These are phyloP conservation scores for Coemansia sp. DNA, from an alignment of 192 early-diverging fungal genomes.

Conservation along the genomic window DNA sequence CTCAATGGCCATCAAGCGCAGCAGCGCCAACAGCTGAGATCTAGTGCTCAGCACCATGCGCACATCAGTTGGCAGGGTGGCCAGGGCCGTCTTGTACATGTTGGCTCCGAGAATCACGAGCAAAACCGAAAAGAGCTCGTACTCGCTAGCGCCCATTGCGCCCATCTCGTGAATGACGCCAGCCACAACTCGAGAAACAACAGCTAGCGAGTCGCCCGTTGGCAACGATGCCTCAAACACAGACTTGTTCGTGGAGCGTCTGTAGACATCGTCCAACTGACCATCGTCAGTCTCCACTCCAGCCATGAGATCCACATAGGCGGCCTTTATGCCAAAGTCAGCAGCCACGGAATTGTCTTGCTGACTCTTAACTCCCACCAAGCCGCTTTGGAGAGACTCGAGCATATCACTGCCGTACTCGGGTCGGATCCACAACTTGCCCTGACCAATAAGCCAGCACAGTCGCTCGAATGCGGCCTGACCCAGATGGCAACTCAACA, in stretches of 20 bases:
- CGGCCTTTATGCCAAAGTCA: neutral
- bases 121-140: slow-evolving; percentile 28
- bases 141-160: slow-evolving; percentile 24
- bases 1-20: slow-evolving; percentile 13
- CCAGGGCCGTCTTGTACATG: neutral
- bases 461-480: slow-evolving; percentile 18
- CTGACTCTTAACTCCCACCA: slow-evolving; percentile 27
- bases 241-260: neutral
- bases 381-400: neutral
- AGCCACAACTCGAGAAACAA: slow-evolving; percentile 16
- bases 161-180: slow-evolving; percentile 25
- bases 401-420: slow-evolving; percentile 1
- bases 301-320: neutral
- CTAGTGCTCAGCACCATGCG: neutral
- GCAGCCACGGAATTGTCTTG: no score
- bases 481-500: slow-evolving; percentile 8
- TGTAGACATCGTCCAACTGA: neutral
- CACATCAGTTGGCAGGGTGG: neutral
- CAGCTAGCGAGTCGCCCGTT: slow-evolving; percentile 7
- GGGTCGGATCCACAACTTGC: slow-evolving; percentile 42
- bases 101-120: neutral
- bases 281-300: neutral
- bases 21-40: slow-evolving; percentile 5
- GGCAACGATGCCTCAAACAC: neutral
- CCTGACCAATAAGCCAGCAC: slow-evolving; percentile 23